A percentile compares a stretch with the other conserved stretches of the same genome.
phyloP scores from a whole-genome alignment of 2,329 filamentous ascomycete genomes.

The Colletotrichum magnum region DNA sequence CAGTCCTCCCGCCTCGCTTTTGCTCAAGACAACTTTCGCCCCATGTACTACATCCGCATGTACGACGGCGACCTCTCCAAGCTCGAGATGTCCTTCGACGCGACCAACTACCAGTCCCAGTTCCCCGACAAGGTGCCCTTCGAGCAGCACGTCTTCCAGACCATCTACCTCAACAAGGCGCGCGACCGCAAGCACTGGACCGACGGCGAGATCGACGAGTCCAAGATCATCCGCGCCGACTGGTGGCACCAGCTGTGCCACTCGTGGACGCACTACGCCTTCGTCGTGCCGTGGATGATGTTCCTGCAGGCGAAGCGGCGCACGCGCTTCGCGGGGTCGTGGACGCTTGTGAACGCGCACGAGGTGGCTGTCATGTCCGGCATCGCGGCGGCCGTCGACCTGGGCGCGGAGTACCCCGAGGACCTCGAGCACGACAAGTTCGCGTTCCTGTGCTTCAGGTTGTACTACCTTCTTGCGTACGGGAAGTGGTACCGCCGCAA shows the following conservation, averaged over 20 bases:
- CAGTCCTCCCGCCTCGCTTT: constrained; percentile 57
- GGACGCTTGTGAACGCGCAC: constrained; percentile 78
- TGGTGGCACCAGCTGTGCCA: constrained; percentile 76
- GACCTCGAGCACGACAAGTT: constrained; percentile 75
- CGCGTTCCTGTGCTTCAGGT: constrained; percentile 70
- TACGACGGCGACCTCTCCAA: constrained; percentile 67
- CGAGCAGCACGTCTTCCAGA: constrained; percentile 51
- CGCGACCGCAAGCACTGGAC: constrained; percentile 68
- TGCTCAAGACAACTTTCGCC: constrained; percentile 65
- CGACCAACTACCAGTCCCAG: constrained; percentile 79
- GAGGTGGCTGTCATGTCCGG: constrained; percentile 78
- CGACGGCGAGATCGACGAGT: constrained; percentile 65
- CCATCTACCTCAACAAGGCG: constrained; percentile 72
- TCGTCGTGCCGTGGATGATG: constrained; percentile 77
- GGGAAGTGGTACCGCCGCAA: constrained; percentile 70
- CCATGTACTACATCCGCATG: constrained; percentile 74
- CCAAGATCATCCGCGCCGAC: constrained; percentile 69
- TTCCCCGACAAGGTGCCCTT: constrained; percentile 64
- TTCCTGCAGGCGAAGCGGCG: constrained; percentile 73
- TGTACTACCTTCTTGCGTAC: constrained; percentile 74
- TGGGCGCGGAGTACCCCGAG: constrained; percentile 75
- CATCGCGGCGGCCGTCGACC: constrained; percentile 76
- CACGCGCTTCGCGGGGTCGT: constrained; percentile 73
- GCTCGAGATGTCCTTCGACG: constrained; percentile 78
- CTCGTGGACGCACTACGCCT: constrained; percentile 69